Percentiles rank a stretch among this genome's conserved stretches.
Conservation (phyloP, 2,329 filamentous ascomycete genomes). For the Teratosphaeria epicoccoides region DNA sequence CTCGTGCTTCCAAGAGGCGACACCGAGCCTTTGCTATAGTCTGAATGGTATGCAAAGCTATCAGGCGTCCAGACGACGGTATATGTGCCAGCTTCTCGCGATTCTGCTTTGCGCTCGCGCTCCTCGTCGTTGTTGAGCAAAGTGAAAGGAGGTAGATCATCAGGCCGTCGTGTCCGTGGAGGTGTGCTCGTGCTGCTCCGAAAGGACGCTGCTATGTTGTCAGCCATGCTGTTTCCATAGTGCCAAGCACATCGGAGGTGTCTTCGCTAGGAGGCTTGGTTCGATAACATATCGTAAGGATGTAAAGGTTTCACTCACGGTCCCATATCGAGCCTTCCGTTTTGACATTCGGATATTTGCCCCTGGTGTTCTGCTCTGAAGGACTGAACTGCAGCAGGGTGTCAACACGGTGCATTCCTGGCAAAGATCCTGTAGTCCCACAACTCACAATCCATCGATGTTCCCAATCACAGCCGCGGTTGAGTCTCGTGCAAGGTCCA, state of each 20-base stretch:
- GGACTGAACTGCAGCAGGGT: conserved; percentile 22
- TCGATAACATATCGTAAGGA: no score
- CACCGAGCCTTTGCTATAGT: conserved; percentile 30
- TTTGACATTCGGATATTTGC: conserved; percentile 33
- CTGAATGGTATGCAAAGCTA: conserved; percentile 43
- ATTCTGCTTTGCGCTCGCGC: conserved; percentile 45
- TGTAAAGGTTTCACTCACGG: conserved; percentile 32
- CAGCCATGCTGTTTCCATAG: background rate
- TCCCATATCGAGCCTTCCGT: conserved; percentile 47
- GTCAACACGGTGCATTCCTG: background rate
- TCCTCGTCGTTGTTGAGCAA: conserved; percentile 47
- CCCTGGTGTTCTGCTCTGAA: conserved; percentile 23
- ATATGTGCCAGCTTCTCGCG: conserved; percentile 43
- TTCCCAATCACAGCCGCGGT: conserved; percentile 48
- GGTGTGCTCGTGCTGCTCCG: conserved; percentile 1
- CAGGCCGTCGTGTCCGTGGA: conserved; percentile 18
- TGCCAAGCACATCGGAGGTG: no score
- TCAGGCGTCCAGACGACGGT: conserved; percentile 45
- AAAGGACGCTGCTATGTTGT: conserved; percentile 1
- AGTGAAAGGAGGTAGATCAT: conserved; percentile 45
- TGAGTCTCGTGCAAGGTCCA: conserved; percentile 46
- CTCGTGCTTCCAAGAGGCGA: conserved; percentile 23
- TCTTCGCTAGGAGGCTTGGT: no score
- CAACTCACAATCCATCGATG: conserved; percentile 33
- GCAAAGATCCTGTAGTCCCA: background rate